Percentiles rank a stretch among this genome's conserved stretches.
These are phyloP conservation scores for Meyerozyma sp. DNA, from an alignment of 1,139 yeast species.

Conservation along the genomic window DNA sequence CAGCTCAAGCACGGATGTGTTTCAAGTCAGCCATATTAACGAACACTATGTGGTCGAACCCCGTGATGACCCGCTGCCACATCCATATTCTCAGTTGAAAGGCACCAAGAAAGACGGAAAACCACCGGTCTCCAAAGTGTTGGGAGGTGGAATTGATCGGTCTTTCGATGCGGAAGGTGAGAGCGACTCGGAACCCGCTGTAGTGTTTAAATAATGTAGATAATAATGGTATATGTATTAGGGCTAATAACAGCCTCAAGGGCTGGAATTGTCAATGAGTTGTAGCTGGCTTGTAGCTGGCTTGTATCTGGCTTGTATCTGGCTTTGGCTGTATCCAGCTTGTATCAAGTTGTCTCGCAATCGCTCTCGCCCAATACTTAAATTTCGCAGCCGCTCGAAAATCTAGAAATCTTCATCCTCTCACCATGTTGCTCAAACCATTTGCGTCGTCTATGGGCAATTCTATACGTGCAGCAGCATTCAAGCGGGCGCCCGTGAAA, in stretches of 20 bases:
- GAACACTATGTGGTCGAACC: slow-evolving; percentile 30
- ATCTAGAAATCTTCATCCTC: not conserved
- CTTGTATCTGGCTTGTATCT: too few relatives aligned
- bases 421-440: not conserved
- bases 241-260: not conserved
- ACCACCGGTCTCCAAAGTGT: not conserved
- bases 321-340: too few relatives aligned
- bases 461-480: not conserved
- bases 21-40: slow-evolving; percentile 23
- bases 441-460: not conserved
- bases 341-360: too few relatives aligned
- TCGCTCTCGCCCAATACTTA: too few relatives aligned
- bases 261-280: too few relatives aligned
- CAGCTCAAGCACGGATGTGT: slow-evolving; percentile 21
- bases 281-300: too few relatives aligned
- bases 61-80: slow-evolving; percentile 6
- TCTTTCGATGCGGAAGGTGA: slow-evolving; percentile 1
- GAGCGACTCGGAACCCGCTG: not conserved
- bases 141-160: slow-evolving; percentile 1
- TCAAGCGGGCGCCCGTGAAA: not conserved
- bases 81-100: not conserved
- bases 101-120: not conserved
- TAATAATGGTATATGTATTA: not conserved
- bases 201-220: slow-evolving; percentile 1
- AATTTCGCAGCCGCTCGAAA: not conserved